Conservation (phyloP, 1,139 yeast species). For the Protomyces inundatus region DNA sequence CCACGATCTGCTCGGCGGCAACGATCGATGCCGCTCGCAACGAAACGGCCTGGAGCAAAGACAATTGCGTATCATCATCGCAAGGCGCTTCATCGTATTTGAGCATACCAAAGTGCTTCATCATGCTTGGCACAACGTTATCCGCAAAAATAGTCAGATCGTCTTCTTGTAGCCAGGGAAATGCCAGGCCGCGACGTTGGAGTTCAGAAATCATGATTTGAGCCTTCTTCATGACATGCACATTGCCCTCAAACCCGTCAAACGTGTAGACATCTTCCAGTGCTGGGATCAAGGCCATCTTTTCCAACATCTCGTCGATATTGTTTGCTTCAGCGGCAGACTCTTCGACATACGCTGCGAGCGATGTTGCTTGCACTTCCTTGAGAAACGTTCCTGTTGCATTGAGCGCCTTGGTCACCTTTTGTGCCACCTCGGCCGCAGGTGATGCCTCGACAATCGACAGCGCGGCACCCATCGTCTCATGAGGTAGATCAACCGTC, state of each 20-base stretch:
- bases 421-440: slow-evolving; percentile 6
- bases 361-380: not conserved
- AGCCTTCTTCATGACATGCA: slow-evolving; percentile 11
- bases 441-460: slow-evolving; percentile 2
- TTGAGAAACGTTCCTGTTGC: not conserved
- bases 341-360: slow-evolving; percentile 1
- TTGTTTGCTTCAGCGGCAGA: not conserved
- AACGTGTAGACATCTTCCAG: not conserved
- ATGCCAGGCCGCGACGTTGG: slow-evolving; percentile 1
- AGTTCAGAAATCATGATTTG: slow-evolving; percentile 23
- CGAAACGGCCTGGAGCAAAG: slow-evolving; percentile 3
- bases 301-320: not conserved
- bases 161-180: slow-evolving; percentile 4
- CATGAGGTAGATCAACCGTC: slow-evolving; percentile 4
- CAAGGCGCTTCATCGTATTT: not conserved
- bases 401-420: slow-evolving; percentile 5
- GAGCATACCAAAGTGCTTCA: slow-evolving; percentile 12
- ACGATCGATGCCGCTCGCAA: slow-evolving; percentile 21
- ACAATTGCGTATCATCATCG: not conserved
- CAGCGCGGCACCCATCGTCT: not conserved
- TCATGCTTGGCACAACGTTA: slow-evolving; percentile 20
- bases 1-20: slow-evolving; percentile 2
- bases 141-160: slow-evolving; percentile 18
- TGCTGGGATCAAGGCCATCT: slow-evolving; percentile 4
- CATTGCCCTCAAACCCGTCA: not conserved